These are phyloP conservation scores for Babesia gibsoni DNA, from an alignment of 169 alveolate genomes.

Conservation along the genomic window DNA sequence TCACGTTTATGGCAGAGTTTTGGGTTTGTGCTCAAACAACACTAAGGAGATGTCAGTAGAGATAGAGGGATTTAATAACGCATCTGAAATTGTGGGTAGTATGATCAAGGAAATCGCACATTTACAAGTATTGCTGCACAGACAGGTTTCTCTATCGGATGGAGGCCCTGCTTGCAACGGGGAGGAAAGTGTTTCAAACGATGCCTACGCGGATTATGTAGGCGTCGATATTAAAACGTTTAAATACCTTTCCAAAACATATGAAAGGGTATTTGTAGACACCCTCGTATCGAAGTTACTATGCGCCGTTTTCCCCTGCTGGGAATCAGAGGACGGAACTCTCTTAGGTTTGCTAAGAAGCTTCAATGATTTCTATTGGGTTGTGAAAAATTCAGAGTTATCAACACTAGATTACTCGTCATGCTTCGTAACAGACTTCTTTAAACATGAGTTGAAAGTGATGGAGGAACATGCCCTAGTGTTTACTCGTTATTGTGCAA, in stretches of 20 bases:
- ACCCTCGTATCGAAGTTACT: not conserved
- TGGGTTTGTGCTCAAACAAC: not conserved
- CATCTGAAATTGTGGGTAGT: not conserved
- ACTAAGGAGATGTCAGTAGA: not conserved
- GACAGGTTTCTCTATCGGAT: not conserved
- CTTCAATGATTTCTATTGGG: not conserved
- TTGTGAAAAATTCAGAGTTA: not conserved
- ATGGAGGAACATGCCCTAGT: constrained; percentile 20
- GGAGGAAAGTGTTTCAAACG: not conserved
- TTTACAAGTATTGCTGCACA: not conserved
- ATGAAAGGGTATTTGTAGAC: not conserved
- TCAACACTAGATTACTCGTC: not conserved
- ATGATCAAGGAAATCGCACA: not conserved
- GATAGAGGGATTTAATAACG: not conserved
- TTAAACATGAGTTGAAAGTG: not conserved
- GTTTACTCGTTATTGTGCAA: constrained; percentile 5
- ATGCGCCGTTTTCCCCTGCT: not conserved
- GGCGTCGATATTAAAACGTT: not conserved
- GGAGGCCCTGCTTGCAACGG: not conserved
- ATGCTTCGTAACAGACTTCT: not conserved
- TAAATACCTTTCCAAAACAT: not conserved
- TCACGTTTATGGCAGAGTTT: not conserved
- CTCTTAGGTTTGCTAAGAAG: not conserved
- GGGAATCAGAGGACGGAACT: constrained; percentile 9
- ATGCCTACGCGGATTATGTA: not conserved